Conservation (phyloP, 805 yeast genomes). For the Wickerhamomyces bisporus region DNA sequence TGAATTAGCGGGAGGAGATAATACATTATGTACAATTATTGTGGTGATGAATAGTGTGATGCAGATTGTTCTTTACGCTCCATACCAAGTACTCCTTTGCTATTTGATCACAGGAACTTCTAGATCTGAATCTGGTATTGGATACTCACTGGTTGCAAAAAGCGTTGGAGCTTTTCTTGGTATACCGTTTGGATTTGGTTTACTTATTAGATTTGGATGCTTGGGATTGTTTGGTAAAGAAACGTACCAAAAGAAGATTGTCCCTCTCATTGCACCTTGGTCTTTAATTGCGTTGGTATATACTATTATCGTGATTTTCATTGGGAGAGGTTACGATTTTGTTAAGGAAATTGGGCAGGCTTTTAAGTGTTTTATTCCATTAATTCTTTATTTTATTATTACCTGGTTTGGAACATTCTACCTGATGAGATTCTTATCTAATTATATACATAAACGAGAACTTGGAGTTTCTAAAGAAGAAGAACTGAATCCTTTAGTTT, state of each 20-base stretch:
- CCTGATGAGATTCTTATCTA: conserved; percentile 27
- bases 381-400: conserved; percentile 40
- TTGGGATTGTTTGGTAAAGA: conserved; percentile 26
- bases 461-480: not conserved
- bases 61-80: conserved; percentile 49
- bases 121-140: conserved; percentile 14
- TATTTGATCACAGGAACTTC: conserved; percentile 32
- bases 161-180: conserved; percentile 52
- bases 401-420: conserved; percentile 43
- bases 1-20: conserved; percentile 48
- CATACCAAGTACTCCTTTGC: conserved; percentile 43
- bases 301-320: conserved; percentile 47
- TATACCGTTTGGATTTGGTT: conserved; percentile 43
- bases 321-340: conserved; percentile 43
- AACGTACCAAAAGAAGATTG: conserved; percentile 29
- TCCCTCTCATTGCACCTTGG: conserved; percentile 43
- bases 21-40: conserved; percentile 44
- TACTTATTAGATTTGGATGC: conserved; percentile 33
- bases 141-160: conserved; percentile 39
- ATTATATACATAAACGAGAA: conserved; percentile 4
- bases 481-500: conserved; percentile 12
- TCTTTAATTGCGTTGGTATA: conserved; percentile 47
- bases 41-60: conserved; percentile 46
- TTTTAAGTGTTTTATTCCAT: conserved; percentile 45
- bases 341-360: conserved; percentile 44